A percentile compares a stretch with the other conserved stretches of the same genome.
Evolutionary conservation across 2,329 filamentous ascomycete species (phyloP).

Genomic region (Colletotrichum viniferum): DNA sequence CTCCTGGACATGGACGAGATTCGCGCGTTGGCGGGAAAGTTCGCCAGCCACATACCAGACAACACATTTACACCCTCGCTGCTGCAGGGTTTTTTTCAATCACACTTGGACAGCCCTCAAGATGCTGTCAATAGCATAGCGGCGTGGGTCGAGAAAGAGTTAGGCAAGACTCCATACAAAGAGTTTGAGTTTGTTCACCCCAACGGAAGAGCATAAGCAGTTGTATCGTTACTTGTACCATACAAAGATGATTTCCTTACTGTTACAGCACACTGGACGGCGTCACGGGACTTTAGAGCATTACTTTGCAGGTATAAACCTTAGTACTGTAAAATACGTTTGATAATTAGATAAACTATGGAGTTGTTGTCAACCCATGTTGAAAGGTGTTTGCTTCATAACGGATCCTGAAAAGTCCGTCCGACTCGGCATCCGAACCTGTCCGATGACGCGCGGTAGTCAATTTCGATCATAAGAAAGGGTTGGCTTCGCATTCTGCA

Average conservation of each 20-base stretch:
- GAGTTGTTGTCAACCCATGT: accelerated
- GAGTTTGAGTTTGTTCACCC: slow-evolving; percentile 31
- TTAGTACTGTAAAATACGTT: not conserved
- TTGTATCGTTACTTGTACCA: not conserved
- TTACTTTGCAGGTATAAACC: not conserved
- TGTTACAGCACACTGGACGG: not conserved
- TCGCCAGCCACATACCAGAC: slow-evolving; percentile 56
- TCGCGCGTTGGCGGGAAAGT: slow-evolving; percentile 53
- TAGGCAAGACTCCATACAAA: slow-evolving; percentile 29
- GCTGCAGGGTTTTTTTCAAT: slow-evolving; percentile 53
- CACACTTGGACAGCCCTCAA: slow-evolving; percentile 43
- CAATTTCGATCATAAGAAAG: not conserved
- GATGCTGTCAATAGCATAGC: slow-evolving; percentile 37
- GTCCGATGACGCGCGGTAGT: not conserved
- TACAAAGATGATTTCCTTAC: not conserved
- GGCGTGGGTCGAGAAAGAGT: slow-evolving; percentile 41
- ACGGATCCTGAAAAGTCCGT: not conserved
- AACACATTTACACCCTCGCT: slow-evolving; percentile 52
- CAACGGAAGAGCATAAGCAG: not conserved
- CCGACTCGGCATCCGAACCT: not conserved
- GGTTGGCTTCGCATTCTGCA: not conserved
- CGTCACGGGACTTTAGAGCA: not conserved
- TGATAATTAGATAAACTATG: accelerated
- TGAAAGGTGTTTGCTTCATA: accelerated
- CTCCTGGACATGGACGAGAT: slow-evolving; percentile 33